phyloP scores from a whole-genome alignment of 805 yeast species.

The Teunomyces gatunensis region DNA sequence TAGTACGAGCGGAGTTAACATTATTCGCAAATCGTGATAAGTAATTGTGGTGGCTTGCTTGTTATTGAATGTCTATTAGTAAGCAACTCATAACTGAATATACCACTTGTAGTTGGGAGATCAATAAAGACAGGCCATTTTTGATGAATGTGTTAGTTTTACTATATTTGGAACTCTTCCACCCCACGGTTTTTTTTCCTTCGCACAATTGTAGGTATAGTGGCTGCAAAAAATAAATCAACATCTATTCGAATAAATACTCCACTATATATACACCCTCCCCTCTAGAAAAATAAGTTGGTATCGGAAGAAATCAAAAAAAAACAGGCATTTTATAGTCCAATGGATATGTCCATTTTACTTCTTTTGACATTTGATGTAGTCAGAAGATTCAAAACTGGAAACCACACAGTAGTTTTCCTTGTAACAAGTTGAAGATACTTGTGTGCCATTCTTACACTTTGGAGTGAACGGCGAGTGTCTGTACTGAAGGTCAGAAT shows the following conservation, averaged over 20 bases:
- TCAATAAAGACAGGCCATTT: background rate
- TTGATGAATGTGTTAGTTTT: background rate
- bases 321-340: background rate
- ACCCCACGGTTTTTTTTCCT: background rate
- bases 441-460: slow-evolving; percentile 32
- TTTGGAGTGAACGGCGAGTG: slow-evolving; percentile 53
- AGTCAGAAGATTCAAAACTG: slow-evolving; percentile 33
- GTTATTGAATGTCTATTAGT: background rate
- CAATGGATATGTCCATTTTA: background rate
- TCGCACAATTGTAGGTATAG: background rate
- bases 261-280: background rate
- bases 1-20: background rate
- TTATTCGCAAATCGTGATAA: background rate
- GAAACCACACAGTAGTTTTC: slow-evolving; percentile 42
- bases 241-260: background rate
- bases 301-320: background rate
- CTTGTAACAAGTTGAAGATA: slow-evolving; percentile 12
- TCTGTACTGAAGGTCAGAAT: slow-evolving; percentile 50
- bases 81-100: background rate
- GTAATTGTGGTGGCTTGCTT: slow-evolving; percentile 3
- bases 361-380: slow-evolving; percentile 10
- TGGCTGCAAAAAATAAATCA: slow-evolving; percentile 1
- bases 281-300: background rate
- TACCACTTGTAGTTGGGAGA: background rate
- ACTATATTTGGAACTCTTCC: too few relatives aligned